A percentile compares a stretch with the other conserved stretches of the same genome.
These are phyloP conservation scores for Xylariaceae sp. DNA, from an alignment of 2,329 filamentous ascomycete species.

Conservation along the genomic window DNA sequence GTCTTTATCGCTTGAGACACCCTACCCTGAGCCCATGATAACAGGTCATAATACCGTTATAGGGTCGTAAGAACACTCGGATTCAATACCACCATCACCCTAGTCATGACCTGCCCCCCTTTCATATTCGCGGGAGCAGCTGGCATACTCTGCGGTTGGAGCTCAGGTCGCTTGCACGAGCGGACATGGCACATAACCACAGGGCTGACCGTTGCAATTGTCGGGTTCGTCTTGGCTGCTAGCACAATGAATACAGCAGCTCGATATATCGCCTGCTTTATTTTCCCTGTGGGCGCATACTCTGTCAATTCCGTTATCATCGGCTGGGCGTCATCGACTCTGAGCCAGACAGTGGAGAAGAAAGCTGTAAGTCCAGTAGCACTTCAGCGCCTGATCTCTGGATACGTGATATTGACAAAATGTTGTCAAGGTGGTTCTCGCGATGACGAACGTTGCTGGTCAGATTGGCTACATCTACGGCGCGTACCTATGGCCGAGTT, in stretches of 20 bases:
- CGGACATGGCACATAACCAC: slow-evolving; percentile 53
- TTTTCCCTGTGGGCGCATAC: slow-evolving; percentile 47
- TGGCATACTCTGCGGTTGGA: slow-evolving; percentile 52
- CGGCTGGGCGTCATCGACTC: slow-evolving; percentile 48
- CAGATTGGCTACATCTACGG: too few species aligned
- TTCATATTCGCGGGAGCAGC: slow-evolving; percentile 52
- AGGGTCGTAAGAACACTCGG: slow-evolving; percentile 52
- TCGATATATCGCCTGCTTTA: slow-evolving; percentile 46
- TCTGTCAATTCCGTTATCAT: slow-evolving; percentile 51
- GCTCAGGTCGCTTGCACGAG: slow-evolving; percentile 51
- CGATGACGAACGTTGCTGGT: too few species aligned
- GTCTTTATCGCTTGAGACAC: background rate
- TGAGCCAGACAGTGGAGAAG: slow-evolving; percentile 53
- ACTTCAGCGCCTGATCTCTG: too few species aligned
- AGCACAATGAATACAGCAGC: slow-evolving; percentile 43
- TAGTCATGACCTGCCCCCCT: slow-evolving; percentile 56
- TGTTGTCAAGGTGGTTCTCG: too few species aligned
- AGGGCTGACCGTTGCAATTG: slow-evolving; percentile 45
- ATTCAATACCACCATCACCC: slow-evolving; percentile 52
- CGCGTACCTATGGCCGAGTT: too few species aligned
- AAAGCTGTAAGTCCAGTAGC: slow-evolving; percentile 45
- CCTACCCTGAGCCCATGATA: background rate
- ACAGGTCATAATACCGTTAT: slow-evolving; percentile 25
- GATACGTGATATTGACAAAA: too few species aligned
- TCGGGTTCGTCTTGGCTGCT: slow-evolving; percentile 46